Evolutionary conservation across 805 yeast species (phyloP), one percentile per base, ranked within the genome.

Genomic region (Candida sithepensis): DNA sequence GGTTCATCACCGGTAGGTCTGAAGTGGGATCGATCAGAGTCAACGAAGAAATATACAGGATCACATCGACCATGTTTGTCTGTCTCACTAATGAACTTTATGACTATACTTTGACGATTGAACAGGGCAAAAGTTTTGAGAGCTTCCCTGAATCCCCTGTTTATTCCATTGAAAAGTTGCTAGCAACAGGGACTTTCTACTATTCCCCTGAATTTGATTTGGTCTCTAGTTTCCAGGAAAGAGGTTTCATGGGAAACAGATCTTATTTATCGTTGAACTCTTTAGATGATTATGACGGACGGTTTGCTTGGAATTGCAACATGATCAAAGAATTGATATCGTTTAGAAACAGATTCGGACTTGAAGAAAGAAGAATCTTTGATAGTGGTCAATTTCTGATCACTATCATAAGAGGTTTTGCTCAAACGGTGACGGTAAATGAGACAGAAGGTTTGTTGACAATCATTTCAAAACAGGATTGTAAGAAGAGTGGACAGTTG

Each of bases 31-130:
- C 81, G 24, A 83, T 87, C 0, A 67, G 78, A 42, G 68, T 80
- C 0, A 66, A 73, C 5, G 86, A 84, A 47, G 69, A 68, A 33
- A 71, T 87, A 6, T 72, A 70, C 53, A 72, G 68, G 42, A 75
- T 86, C 5, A 68, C 74, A n/a, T 81, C 76, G 21, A 85, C 84
- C 1, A 82, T 80, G 46, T 84, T 85, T 60, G 76, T 77, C 49
- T 84, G 91, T 56, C 68, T 86, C 39, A 79, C 78, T 49, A 77
- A 75, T 41, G 81, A 77, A 41, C 72, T 69, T 32, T 81, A 65
- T 58, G 92, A 85, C 59, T 55, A 65, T 46, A 47, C 49, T 3
- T 50, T 57, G 22, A 49, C 51, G 9, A 50, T 45, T 26, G 55
- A 55, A 7, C 46, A 53, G 33, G 47, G 41, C 24, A 45, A 47